Evolutionary conservation across 2,329 filamentous ascomycete genomes (phyloP), one percentile per base, ranked within the genome.

Genomic region (Calonectria ilicicola): DNA sequence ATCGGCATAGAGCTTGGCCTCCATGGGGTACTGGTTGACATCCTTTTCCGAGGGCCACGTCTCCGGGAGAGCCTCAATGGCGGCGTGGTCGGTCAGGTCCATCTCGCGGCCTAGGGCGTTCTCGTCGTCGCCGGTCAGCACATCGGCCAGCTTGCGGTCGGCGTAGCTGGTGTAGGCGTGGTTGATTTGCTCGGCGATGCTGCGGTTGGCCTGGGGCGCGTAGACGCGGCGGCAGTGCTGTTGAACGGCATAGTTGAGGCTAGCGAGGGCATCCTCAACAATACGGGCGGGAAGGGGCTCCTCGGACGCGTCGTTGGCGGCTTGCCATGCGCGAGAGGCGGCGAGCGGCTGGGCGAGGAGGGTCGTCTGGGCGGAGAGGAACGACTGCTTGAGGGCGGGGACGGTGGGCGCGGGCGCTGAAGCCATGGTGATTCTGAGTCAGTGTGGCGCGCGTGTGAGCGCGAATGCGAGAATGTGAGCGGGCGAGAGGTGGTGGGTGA

Each of bases 141-240:
- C 79, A 64, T 27, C 47, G 19, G 19, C 69, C 12, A 83, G 82
- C 53, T 81, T 83, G 44, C 85, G 85, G 46, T 87, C 86, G 5
- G 83, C 84, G 17, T 84, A 83, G 7, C 83, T 82, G 82, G 88
- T 88, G 81, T 94, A 95, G 53, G 93, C 84, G 60, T 84, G 83
- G 82, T 94, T 92, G 49, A 95, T 91, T 84, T 95, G 93, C 84
- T 94, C 92, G 2, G 93, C 92, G 21, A 95, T 89, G 78, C 94
- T 92, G 42, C 93, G 89, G 65, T 89, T 91, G n/a, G 93, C 92
- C 77, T 93, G 91, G 0, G 92, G 89, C 19, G 91, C 89, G 81
- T 94, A 94, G 6, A 91, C 91, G 68, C 91, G 88, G 42, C 89
- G 90, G 35, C 88, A 88, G 81, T 95, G 93, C 76, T 93, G 91